phyloP scores from a whole-genome alignment of 179 eudicot species.

The Drosera spatulata region DNA sequence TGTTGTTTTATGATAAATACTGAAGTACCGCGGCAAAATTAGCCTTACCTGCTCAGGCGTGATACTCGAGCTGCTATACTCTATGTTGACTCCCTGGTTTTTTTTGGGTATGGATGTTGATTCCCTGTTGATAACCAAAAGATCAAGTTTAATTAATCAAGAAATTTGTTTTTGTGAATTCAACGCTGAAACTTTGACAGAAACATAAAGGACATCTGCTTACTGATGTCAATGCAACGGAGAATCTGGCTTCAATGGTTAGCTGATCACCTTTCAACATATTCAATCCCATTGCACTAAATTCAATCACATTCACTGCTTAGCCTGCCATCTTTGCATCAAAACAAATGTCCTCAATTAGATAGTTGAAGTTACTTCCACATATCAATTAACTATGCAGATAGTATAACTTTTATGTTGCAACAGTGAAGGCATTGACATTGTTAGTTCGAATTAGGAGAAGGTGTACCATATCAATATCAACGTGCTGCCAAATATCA shows the following conservation, averaged over 20 bases:
- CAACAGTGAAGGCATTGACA: no score
- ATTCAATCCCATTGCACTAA: constrained; percentile 72
- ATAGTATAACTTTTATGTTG: no score
- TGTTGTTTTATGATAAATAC: no score
- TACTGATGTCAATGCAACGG: constrained; percentile 58
- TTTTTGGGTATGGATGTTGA: no score
- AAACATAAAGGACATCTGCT: background rate
- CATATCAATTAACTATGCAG: background rate
- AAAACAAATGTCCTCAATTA: constrained; percentile 15
- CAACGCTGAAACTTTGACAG: background rate
- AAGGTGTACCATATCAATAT: constrained; percentile 62
- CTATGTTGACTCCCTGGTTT: background rate
- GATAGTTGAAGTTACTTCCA: background rate
- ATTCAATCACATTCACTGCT: constrained; percentile 82
- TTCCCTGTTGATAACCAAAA: constrained; percentile 35
- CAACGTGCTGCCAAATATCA: constrained; percentile 58
- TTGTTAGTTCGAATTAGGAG: background rate
- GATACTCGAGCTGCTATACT: constrained; percentile 46
- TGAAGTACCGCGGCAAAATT: background rate
- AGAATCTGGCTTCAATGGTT: constrained; percentile 62
- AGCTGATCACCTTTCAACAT: constrained; percentile 60
- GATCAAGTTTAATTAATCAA: background rate
- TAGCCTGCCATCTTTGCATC: constrained; percentile 73
- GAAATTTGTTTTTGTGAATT: background rate
- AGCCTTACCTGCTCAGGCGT: constrained; percentile 61